Conservation (phyloP, 495 filamentous ascomycete genomes). For the Penicillium verhagenii region DNA sequence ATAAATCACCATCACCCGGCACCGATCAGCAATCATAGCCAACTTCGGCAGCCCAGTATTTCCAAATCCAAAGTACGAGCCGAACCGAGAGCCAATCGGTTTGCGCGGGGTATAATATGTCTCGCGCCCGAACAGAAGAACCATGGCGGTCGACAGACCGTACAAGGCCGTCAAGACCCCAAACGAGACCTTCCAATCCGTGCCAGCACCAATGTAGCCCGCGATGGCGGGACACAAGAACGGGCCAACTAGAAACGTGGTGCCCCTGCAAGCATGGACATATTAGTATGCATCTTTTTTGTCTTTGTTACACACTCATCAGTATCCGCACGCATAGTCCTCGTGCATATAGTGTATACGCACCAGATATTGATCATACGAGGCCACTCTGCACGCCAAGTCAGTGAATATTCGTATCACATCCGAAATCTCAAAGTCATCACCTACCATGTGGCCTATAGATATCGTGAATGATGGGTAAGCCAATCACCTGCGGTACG, state of each 20-base stretch:
- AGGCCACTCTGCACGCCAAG: conserved; percentile 34
- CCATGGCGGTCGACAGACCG: conserved; percentile 38
- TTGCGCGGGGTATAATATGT: conserved; percentile 41
- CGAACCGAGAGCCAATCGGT: conserved; percentile 13
- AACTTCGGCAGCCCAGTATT: conserved; percentile 30
- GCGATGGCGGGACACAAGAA: conserved; percentile 48
- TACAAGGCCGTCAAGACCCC: conserved; percentile 48
- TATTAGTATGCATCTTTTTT: too few species aligned
- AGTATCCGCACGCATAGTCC: neutral
- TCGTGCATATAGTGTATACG: neutral
- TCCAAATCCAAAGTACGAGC: conserved; percentile 53
- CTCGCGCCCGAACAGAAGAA: conserved; percentile 48
- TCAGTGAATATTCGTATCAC: neutral
- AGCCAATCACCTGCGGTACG: conserved; percentile 45
- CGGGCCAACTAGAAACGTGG: conserved; percentile 45
- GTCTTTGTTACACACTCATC: too few species aligned
- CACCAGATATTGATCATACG: conserved; percentile 51
- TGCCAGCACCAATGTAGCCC: conserved; percentile 36
- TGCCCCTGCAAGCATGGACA: conserved; percentile 32
- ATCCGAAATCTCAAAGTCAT: neutral
- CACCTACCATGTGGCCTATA: conserved; percentile 37
- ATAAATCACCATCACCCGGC: conserved; percentile 26
- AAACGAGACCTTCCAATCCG: conserved; percentile 44
- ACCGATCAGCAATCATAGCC: conserved; percentile 22
- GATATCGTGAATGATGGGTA: conserved; percentile 48